phyloP scores from a whole-genome alignment of 1,284 basidiomycete species.

The Trametes sp. region DNA sequence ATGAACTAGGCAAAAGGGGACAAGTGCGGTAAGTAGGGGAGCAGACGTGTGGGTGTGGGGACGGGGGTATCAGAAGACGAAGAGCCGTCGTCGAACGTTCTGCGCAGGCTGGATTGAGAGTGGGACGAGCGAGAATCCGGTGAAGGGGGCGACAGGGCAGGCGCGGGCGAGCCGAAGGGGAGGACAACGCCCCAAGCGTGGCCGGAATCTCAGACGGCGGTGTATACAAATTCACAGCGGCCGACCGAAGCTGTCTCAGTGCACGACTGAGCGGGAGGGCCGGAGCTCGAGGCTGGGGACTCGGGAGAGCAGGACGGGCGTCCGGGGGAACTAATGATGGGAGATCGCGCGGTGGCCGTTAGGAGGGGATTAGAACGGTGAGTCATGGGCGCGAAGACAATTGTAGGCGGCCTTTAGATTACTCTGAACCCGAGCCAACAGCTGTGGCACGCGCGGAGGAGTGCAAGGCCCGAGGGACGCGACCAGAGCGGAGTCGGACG shows the following conservation, averaged over 20 bases:
- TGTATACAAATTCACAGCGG: background rate
- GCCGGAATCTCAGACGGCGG: background rate
- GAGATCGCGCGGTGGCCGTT: slow-evolving; percentile 15
- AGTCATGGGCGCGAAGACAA: slow-evolving; percentile 1
- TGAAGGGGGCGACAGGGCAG: slow-evolving; percentile 5
- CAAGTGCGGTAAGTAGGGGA: slow-evolving; percentile 15
- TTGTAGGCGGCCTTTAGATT: slow-evolving; percentile 4
- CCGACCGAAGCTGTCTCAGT: slow-evolving; percentile 4
- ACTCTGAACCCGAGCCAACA: background rate
- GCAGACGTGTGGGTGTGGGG: slow-evolving; percentile 4
- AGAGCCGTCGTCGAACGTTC: slow-evolving; percentile 18
- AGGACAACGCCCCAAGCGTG: background rate
- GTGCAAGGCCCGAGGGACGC: background rate
- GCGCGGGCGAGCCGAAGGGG: slow-evolving; percentile 5
- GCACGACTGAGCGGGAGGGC: too few species aligned
- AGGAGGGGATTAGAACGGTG: slow-evolving; percentile 8
- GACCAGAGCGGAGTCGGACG: background rate
- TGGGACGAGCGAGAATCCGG: slow-evolving; percentile 7
- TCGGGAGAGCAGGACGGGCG: too few species aligned
- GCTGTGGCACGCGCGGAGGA: background rate
- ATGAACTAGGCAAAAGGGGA: slow-evolving; percentile 23
- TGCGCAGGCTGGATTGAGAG: slow-evolving; percentile 1
- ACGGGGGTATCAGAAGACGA: slow-evolving; percentile 26
- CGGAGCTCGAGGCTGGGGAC: too few species aligned
- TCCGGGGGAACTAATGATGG: slow-evolving; percentile 11